A percentile compares a stretch with the other conserved stretches of the same genome.
phyloP scores from a whole-genome alignment of 768 basidiomycete species.

The Kwoniella shandongensis region DNA sequence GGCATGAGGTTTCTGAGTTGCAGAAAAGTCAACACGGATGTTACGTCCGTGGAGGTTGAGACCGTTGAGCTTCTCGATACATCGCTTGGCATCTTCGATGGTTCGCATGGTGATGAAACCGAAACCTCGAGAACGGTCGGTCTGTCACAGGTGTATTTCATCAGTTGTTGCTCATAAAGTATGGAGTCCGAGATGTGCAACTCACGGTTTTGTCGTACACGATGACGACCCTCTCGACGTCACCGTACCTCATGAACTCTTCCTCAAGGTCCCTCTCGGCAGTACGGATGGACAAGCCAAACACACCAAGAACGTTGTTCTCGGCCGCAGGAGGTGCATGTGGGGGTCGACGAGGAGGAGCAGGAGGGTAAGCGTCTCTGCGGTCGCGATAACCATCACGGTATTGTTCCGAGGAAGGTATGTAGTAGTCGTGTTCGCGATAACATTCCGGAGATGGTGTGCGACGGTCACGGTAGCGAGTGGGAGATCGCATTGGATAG shows the following conservation, averaged over 20 bases:
- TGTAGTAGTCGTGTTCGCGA: too few species aligned
- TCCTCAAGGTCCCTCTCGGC: conserved; percentile 91
- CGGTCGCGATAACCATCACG: conserved; percentile 7
- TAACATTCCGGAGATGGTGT: neutral
- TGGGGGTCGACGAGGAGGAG: conserved; percentile 12
- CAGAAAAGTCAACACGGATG: conserved; percentile 95
- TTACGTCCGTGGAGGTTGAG: conserved; percentile 90
- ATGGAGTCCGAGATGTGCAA: conserved; percentile 26
- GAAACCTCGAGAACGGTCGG: conserved; percentile 94
- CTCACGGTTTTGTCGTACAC: conserved; percentile 94
- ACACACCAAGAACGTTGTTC: conserved; percentile 89
- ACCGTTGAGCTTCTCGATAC: conserved; percentile 89
- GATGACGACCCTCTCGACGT: conserved; percentile 91
- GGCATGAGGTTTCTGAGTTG: conserved; percentile 88
- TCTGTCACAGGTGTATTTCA: conserved; percentile 55
- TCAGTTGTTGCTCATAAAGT: neutral
- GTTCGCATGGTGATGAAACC: conserved; percentile 93
- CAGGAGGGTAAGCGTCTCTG: conserved; percentile 5
- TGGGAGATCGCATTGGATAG: neutral
- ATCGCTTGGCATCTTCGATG: conserved; percentile 81
- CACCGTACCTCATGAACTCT: conserved; percentile 83
- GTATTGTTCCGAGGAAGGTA: neutral
- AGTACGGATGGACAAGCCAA: conserved; percentile 94
- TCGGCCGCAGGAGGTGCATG: conserved; percentile 41
- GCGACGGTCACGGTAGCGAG: conserved; percentile 4